Conservation (phyloP, 139 green algal genomes). For the Volvox reticuliferus region DNA sequence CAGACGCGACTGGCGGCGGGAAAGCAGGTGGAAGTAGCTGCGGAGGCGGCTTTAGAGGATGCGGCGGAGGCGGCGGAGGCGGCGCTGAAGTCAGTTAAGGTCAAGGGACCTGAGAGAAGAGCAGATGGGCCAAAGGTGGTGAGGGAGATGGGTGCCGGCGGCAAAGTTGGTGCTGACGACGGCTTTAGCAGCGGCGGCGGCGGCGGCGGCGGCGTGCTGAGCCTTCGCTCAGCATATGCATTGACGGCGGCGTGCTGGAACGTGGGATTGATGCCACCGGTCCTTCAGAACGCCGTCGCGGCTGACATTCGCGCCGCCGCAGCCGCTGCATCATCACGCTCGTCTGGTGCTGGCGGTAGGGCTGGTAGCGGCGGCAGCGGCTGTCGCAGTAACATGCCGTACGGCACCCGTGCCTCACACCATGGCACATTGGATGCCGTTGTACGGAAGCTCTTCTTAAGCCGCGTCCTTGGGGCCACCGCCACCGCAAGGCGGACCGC, state of each 20-base stretch:
- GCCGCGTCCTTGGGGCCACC: neutral
- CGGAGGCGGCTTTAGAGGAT: neutral
- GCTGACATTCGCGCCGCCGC: neutral
- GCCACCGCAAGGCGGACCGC: neutral
- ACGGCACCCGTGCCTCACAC: neutral
- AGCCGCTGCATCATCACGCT: neutral
- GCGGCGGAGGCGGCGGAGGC: constrained; percentile 1
- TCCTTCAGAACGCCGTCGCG: neutral
- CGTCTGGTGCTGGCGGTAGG: neutral
- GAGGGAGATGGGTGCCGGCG: too few species aligned
- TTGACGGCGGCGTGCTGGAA: constrained; percentile 33
- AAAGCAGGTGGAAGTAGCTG: neutral
- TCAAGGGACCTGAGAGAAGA: neutral
- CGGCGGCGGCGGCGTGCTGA: constrained; percentile 6
- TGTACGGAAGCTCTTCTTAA: neutral
- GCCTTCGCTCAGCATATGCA: neutral
- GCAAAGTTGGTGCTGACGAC: neutral
- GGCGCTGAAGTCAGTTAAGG: too few species aligned
- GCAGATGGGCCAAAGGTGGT: too few species aligned
- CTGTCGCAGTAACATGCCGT: neutral
- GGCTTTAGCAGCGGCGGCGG: neutral
- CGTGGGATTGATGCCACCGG: neutral
- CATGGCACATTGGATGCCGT: neutral
- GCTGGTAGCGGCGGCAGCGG: neutral
- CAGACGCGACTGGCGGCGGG: neutral